Percentiles rank a stretch among this genome's conserved stretches.
These are phyloP conservation scores for Coemansia guatemalensis DNA, from an alignment of 192 early-diverging fungal species.

Conservation along the genomic window DNA sequence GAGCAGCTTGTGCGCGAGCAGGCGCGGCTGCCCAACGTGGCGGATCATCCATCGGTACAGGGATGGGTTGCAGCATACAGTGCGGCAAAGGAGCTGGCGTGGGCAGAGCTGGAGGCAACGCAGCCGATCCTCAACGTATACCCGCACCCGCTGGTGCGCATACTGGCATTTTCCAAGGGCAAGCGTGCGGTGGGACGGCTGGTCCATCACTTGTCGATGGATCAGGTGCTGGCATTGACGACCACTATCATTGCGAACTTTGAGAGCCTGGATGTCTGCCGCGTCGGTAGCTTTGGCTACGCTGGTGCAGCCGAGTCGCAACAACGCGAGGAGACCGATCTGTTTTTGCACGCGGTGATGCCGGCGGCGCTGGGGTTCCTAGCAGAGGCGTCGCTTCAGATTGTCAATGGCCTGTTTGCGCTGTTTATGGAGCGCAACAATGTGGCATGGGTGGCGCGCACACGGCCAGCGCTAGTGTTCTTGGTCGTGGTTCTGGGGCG, in stretches of 20 bases:
- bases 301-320: constrained; percentile 15
- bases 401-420: constrained; percentile 76
- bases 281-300: constrained; percentile 40
- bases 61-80: constrained; percentile 29
- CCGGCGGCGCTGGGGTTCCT: constrained; percentile 81
- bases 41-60: constrained; percentile 35
- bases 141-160: constrained; percentile 85
- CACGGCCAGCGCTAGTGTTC: constrained; percentile 81
- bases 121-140: constrained; percentile 55
- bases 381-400: constrained; percentile 77
- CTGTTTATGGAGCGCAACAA: constrained; percentile 90
- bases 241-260: constrained; percentile 76
- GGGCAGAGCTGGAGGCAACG: constrained; percentile 41
- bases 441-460: constrained; percentile 80
- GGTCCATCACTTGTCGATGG: constrained; percentile 70
- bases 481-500: constrained; percentile 89
- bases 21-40: constrained; percentile 37
- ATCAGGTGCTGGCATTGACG: constrained; percentile 77
- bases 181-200: constrained; percentile 85
- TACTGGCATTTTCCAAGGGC: constrained; percentile 86
- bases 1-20: constrained; percentile 82
- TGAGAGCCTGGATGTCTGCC: constrained; percentile 69
- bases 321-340: constrained; percentile 69
- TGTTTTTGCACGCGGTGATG: constrained; percentile 87
- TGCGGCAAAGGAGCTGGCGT: constrained; percentile 36